Base-by-base conservation (phyloP, 2,329 filamentous ascomycete genomes). In the Pseudogymnoascus verrucosus region DNA sequence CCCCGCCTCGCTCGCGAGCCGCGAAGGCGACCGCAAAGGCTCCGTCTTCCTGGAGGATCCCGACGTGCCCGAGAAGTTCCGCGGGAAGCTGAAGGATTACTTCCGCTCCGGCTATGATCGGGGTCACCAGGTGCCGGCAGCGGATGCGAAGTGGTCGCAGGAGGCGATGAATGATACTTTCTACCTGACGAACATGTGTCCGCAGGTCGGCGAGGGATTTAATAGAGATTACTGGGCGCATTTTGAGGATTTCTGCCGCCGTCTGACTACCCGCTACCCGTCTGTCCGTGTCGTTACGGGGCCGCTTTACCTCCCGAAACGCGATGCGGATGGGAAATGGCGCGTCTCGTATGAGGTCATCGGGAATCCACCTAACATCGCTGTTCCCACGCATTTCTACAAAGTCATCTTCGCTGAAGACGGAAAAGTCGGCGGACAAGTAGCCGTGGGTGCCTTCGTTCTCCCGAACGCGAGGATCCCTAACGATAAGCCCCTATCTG, bases 151-250 rank as follows among this genome's bases (percentile, higher is more conserved):
- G 79, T 99, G 95, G 93, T 90, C 87, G 67, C 95, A 99, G 77
- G 76, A 84, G 37, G 93, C 95, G 67, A 96, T 99, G 91, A 87
- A 99, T 77, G 91, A 90, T 64, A 99, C 95, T 2, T 99, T 99
- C 74, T 88, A 86, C 72, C 83, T 99, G 63, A 89, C 84, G 74
- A 99, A 99, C 79, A 99, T 99, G 93, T 96, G 93, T 74, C 95
- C 95, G 34, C 95, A 99, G 78, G 95, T 99, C 31, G 95, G 95
- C 69, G 91, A 97, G 74, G 95, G 95, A 65, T 99, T 99, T 82
- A 99, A 99, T 79, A 85, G 95, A 61, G 95, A 99, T 79, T 99
- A 99, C 84, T 99, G 95, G 95, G 90, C 95, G 39, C 95, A 99
- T 76, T 93, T 99, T 69, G 95, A 99, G 78, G 93, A 97, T 73